phyloP scores from a whole-genome alignment of 257 asterid genomes.

The Gardenia jasminoides region DNA sequence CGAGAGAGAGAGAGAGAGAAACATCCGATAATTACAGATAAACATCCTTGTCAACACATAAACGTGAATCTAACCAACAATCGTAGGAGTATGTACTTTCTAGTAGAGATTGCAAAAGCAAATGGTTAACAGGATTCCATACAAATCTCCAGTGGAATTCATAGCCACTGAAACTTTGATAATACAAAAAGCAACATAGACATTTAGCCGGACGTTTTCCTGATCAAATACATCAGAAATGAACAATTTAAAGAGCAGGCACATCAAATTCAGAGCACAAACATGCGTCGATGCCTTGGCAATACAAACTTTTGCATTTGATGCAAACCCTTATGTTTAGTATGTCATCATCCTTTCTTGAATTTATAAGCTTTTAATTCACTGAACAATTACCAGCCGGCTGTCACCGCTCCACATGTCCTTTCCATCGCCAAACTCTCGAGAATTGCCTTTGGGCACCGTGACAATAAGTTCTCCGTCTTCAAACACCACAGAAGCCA shows the following conservation, averaged over 20 bases:
- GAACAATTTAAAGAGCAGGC: background rate
- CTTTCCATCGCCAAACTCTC: constrained; percentile 25
- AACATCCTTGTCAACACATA: background rate
- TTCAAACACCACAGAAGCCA: constrained; percentile 39
- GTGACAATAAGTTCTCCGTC: constrained; percentile 52
- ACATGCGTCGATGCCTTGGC: background rate
- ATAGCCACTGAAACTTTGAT: background rate
- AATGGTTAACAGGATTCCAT: background rate
- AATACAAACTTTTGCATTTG: background rate
- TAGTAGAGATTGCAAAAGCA: background rate
- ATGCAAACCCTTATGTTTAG: background rate
- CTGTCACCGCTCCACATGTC: constrained; percentile 36
- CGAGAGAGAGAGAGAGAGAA: background rate
- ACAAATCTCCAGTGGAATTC: background rate
- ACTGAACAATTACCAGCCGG: constrained; percentile 46
- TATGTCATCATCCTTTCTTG: background rate
- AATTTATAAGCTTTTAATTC: background rate
- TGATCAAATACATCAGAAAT: background rate
- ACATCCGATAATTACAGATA: background rate
- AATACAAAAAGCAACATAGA: background rate
- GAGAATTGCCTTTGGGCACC: constrained; percentile 48
- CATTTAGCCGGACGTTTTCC: background rate
- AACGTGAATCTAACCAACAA: background rate
- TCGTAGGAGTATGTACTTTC: background rate
- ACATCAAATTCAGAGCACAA: background rate